Evolutionary conservation across 306 rosid species (phyloP).

Genomic region (Phaseolus lunatus): DNA sequence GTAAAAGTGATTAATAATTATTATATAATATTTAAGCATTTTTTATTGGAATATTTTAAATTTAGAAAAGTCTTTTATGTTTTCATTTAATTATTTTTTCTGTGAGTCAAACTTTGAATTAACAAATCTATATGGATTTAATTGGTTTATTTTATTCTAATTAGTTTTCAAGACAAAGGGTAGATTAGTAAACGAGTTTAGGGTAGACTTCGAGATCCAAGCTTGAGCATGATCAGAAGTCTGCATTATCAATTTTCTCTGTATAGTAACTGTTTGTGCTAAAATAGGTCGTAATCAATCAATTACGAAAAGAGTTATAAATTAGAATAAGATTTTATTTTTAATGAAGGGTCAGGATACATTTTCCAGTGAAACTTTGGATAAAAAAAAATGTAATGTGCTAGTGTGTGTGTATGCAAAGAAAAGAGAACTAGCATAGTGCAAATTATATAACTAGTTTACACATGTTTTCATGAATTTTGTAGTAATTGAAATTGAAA

Average conservation of each 20-base stretch:
- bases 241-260: slow-evolving; percentile 36
- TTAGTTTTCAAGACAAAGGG: not conserved
- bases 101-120: not conserved
- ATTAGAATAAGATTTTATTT: no score
- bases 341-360: no score
- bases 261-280: not conserved
- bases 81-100: not conserved
- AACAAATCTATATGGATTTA: not conserved
- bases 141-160: not conserved
- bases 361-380: no score
- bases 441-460: no score
- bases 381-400: no score
- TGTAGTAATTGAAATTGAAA: no score
- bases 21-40: not conserved
- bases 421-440: no score
- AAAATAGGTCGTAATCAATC: not conserved
- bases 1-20: not conserved
- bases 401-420: no score
- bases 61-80: no score
- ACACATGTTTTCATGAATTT: no score
- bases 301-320: not conserved
- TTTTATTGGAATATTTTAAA: no score
- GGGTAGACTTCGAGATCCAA: not conserved
- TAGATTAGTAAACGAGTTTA: not conserved
- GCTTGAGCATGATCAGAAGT: not conserved